Conservation (phyloP, 78 protist genomes). For the Fonticula alba region DNA sequence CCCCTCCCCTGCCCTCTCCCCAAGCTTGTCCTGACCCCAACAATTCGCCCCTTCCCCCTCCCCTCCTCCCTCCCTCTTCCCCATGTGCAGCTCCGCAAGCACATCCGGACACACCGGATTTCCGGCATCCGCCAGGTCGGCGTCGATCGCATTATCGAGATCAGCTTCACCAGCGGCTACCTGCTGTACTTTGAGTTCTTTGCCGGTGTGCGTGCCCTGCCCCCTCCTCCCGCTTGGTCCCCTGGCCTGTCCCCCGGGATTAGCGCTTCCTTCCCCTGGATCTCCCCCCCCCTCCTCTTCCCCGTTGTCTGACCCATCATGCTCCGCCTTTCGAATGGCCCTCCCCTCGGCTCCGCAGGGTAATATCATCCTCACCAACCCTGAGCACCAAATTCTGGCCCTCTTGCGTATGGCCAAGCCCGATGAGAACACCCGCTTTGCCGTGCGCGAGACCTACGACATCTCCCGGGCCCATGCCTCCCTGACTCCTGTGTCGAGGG, state of each 20-base stretch:
- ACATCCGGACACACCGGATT: conserved; percentile 47
- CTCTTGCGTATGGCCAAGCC: conserved; percentile 27
- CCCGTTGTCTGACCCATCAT: not conserved
- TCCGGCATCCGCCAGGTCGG: conserved; percentile 66
- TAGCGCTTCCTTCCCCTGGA: not conserved
- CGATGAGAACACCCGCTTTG: conserved; percentile 19
- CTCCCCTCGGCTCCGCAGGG: conserved; percentile 11
- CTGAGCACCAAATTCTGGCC: conserved; percentile 18
- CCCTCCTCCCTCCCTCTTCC: no score
- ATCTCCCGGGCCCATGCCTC: not conserved
- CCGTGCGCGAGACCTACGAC: conserved; percentile 41
- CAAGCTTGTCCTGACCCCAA: not conserved
- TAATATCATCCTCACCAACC: conserved; percentile 40
- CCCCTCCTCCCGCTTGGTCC: not conserved
- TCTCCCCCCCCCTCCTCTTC: not conserved
- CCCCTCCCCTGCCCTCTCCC: not conserved
- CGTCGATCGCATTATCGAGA: conserved; percentile 68
- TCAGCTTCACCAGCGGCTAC: conserved; percentile 47
- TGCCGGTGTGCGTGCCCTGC: not conserved
- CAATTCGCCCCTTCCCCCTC: no score
- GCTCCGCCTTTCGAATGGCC: not conserved
- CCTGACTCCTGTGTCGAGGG: not conserved
- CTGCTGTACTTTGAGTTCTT: conserved; percentile 49
- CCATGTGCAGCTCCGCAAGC: conserved; percentile 56
- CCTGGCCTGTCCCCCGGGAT: not conserved